Evolutionary conservation across 768 basidiomycete species (phyloP).

Genomic region (Hericium coralloides): DNA sequence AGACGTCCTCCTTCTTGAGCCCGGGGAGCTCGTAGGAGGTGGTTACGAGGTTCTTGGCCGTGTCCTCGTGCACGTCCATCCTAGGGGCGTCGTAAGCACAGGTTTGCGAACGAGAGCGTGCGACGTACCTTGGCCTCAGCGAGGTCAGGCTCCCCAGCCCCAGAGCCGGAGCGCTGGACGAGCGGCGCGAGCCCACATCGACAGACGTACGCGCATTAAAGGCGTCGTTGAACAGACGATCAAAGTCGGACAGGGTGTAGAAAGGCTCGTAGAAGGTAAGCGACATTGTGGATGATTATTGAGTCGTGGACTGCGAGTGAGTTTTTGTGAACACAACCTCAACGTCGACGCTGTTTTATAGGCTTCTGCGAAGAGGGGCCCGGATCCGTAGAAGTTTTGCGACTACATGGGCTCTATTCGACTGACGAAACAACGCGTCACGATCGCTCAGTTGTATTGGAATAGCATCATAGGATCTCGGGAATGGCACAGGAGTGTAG

Average conservation of each 20-base stretch:
- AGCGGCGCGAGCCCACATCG: neutral
- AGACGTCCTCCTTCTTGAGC: slow-evolving; percentile 38
- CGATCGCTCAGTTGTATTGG: too few species aligned
- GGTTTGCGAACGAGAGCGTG: neutral
- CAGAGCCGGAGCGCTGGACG: neutral
- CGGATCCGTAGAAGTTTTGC: too few species aligned
- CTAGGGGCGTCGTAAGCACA: slow-evolving; percentile 9
- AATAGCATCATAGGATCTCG: too few species aligned
- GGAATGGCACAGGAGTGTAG: too few species aligned
- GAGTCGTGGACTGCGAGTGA: too few species aligned
- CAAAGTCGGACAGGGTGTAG: slow-evolving; percentile 2
- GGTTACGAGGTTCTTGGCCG: slow-evolving; percentile 36
- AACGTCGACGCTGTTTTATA: too few species aligned
- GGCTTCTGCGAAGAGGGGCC: too few species aligned
- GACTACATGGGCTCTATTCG: too few species aligned
- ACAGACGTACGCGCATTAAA: too few species aligned
- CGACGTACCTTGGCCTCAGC: neutral
- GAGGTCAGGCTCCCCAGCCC: too few species aligned
- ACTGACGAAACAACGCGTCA: too few species aligned
- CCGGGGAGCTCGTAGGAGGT: slow-evolving; percentile 35
- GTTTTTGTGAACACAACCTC: too few species aligned
- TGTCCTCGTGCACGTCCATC: slow-evolving; percentile 45
- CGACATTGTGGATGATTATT: neutral
- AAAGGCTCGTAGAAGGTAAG: slow-evolving; percentile 1
- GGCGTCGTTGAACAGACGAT: slow-evolving; percentile 3